Base-by-base conservation (phyloP, 1,284 basidiomycete species). In the Inonotus hispidus region DNA sequence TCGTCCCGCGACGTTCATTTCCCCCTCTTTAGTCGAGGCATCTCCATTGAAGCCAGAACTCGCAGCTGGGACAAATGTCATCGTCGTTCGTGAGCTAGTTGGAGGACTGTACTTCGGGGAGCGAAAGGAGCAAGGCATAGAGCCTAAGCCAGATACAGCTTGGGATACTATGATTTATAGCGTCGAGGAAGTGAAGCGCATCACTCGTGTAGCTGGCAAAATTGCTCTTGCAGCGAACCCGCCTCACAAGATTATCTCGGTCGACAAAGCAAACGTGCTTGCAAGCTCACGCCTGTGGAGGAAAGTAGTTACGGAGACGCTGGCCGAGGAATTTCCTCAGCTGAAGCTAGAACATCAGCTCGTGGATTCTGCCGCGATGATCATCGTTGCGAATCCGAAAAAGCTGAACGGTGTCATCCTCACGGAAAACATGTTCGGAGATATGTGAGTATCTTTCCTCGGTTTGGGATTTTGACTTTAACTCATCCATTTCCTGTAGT, bases 191-290 rank as follows among this genome's bases (percentile, higher is more conserved):
- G 90, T 99, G 49, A 82, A 97, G 75, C 84, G 97, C 57, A 99
- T 99, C 70, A 96, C 96, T 5, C 87, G 94, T 29, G 94, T 99
- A 47, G 97, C 96, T 8, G 95, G 92, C 39, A 90, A 94, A 75
- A 92, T 99, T 66, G 95, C 97, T 1, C 76, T 95, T 59, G 80
- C 88, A 56, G 77, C 85, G 14, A 82, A 90, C 71, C 97, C 97
- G 2, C 94, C 96, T 19, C 82, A 96, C 53, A 82, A 86, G 52
- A 87, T 99, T 63, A 92, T 95, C 74, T 96, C 93, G 2, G 84
- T 99, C 74, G 97, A 99, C 82, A 99, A 99, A 78, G 97, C 97
- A 61, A 99, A 99, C 73, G 97, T 99, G 32, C 85, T 99, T 56
- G 97, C 97, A 43, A 94, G 88, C 68, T 96, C 93, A 45, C 82